Percentiles rank a stretch among this genome's conserved stretches.
These are phyloP conservation scores for Ottelia alismoides DNA, from an alignment of 106 monocot species.

Conservation along the genomic window DNA sequence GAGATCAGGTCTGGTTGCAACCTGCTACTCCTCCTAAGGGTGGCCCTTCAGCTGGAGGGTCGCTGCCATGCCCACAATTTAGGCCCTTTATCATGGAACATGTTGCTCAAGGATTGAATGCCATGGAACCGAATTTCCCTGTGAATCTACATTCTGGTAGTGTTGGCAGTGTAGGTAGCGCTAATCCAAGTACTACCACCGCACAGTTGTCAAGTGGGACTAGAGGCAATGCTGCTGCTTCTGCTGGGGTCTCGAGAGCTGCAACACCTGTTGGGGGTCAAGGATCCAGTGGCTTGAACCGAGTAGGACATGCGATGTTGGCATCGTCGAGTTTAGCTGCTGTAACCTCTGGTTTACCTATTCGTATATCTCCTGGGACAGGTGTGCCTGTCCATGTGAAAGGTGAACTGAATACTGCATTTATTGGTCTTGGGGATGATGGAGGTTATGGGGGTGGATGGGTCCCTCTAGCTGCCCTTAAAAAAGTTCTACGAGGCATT, in stretches of 20 bases:
- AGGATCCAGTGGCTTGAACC: slow-evolving; percentile 36
- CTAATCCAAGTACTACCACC: slow-evolving; percentile 16
- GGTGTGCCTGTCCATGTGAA: slow-evolving; percentile 77
- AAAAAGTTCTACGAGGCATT: slow-evolving; percentile 90
- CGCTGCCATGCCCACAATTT: slow-evolving; percentile 95
- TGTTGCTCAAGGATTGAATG: slow-evolving; percentile 97
- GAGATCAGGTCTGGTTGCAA: slow-evolving; percentile 99
- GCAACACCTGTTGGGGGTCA: slow-evolving; percentile 33
- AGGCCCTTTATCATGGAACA: slow-evolving; percentile 99
- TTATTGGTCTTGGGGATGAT: slow-evolving; percentile 98
- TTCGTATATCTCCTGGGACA: slow-evolving; percentile 58
- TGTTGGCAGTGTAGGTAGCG: slow-evolving; percentile 19
- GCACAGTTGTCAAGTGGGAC: slow-evolving; percentile 21
- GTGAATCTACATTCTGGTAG: slow-evolving; percentile 28
- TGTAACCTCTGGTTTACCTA: slow-evolving; percentile 50
- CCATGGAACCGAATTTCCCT: slow-evolving; percentile 66
- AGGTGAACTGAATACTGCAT: slow-evolving; percentile 93
- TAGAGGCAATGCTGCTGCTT: slow-evolving; percentile 16
- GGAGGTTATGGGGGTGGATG: slow-evolving; percentile 99
- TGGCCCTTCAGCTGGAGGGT: slow-evolving; percentile 76
- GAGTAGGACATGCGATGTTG: slow-evolving; percentile 44
- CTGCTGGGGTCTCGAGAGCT: slow-evolving; percentile 32
- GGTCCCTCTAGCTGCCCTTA: slow-evolving; percentile 97
- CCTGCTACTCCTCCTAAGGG: slow-evolving; percentile 97
- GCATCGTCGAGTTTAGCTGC: slow-evolving; percentile 49